Evolutionary conservation across 2,329 filamentous ascomycete species (phyloP), one percentile per base, ranked within the genome.

Genomic region (Fusarium succisae): DNA sequence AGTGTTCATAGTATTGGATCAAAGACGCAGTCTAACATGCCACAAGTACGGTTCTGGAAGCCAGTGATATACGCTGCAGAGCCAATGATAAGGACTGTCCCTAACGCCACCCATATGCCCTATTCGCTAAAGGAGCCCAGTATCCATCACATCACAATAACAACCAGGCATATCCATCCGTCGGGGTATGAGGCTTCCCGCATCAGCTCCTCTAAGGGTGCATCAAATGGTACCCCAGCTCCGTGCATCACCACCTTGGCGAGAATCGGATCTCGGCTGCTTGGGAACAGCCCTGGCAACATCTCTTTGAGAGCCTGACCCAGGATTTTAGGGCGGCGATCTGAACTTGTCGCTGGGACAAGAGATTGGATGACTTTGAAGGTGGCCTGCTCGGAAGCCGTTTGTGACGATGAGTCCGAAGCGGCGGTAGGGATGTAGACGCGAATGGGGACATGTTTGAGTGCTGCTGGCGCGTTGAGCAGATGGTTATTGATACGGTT

Each of bases 171-270:
- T 32, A 98, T 82, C 92, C 95, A 99, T 0, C 96, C 96, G 83
- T 99, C 96, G 1, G 94, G 91, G 85, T 98, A 98, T 4, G 94
- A 91, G 8, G 93, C 93, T 78, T 93, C 92, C 64, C 91, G 89
- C 83, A 96, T 93, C 66, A 99, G 81, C 53, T 98, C 96, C 79
- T 94, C 93, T 24, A 99, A 82, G 30, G 91, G 91, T 3, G 95
- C 93, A 67, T 86, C 84, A 85, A 98, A 93, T 2, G 96, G 96
- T 66, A 98, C 89, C 2, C 91, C 88, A 3, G 92, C 94, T 2
- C 96, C 96, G 84, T 99, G 96, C 77, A 98, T 83, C 12, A 98
- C 88, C 5, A 93, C 93, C 66, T 93, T 92, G 3, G 96, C 96
- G 55, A 98, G 88, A 17, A 98, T 90, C 0, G 94, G 92, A 79